Base-by-base conservation (phyloP, 768 basidiomycete genomes). In the Grammothele lineata region DNA sequence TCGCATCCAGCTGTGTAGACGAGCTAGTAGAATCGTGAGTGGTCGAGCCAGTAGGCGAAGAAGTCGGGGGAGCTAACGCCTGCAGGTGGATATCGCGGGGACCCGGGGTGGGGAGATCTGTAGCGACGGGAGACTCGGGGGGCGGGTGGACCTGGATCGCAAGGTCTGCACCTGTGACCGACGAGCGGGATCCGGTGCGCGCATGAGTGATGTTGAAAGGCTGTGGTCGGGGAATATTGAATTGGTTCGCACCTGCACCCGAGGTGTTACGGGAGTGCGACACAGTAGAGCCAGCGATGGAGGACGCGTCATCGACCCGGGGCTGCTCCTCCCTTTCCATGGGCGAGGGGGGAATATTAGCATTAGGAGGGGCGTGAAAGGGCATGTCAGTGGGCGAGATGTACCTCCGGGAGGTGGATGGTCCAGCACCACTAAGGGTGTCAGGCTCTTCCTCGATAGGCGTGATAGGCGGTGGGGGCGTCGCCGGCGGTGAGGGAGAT, bases 101-200 rank as follows among this genome's bases (percentile, higher is more conserved):
- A 61, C 87, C 80, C 46, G 90, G 90, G n/a, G 90, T 92, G 45
- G 88, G 88, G 18, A 87, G 87, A 62, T 91, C 87, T 35, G 83
- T 83, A 53, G 77, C 81, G 67, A 72, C 69, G 1, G 90, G 87
- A 18, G 87, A 89, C 65, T 91, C 88, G 58, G 87, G 86, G 51
- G 83, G 83, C 24, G 79, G 81, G 69, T 84, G 86, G 51, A 85
- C 76, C 62, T 83, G 83, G 55, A 86, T 77, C 49, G 78, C 70
- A 57, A 83, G 65, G 59, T 84, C 83, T 62, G 83, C 65, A 69
- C 79, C 81, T 80, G 80, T 53, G 50, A 50, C 54, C 44, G 62
- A 63, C 43, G 62, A 60, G 55, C 58, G 62, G 27, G 62, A 62
- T 48, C 59, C 61, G 51, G 59, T 59, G 47, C 60, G 59, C 50